Evolutionary conservation across 352 stramenopile species (phyloP).

Genomic region (Pythium biforme): DNA sequence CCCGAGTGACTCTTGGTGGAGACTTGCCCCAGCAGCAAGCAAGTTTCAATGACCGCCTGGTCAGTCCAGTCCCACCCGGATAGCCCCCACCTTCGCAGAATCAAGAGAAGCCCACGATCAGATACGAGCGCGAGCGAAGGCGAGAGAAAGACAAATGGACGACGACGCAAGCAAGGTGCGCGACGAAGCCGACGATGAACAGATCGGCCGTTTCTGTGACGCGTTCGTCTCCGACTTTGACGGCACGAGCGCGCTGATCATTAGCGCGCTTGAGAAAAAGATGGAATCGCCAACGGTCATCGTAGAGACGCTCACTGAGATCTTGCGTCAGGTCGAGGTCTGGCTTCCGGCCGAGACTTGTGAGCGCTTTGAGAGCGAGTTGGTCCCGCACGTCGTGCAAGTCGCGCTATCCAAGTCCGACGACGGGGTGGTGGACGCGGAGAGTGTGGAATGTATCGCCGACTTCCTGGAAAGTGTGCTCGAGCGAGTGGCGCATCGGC

Average conservation of each 20-base stretch:
- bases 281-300: constrained; percentile 9
- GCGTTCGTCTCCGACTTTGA: constrained; percentile 59
- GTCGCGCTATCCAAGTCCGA: constrained; percentile 34
- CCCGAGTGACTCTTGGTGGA: constrained; percentile 2
- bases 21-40: background rate
- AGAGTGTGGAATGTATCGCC: constrained; percentile 34
- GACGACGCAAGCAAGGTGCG: background rate
- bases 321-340: constrained; percentile 21
- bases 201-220: constrained; percentile 26
- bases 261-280: constrained; percentile 43
- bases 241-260: constrained; percentile 38
- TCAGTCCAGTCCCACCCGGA: background rate
- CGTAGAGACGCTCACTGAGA: constrained; percentile 5
- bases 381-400: constrained; percentile 60
- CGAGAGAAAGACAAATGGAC: constrained; percentile 5
- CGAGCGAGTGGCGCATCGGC: constrained; percentile 21
- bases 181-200: constrained; percentile 10
- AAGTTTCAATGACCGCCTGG: background rate
- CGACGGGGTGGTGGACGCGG: constrained; percentile 28
- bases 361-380: constrained; percentile 47
- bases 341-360: constrained; percentile 28
- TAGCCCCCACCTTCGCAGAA: background rate
- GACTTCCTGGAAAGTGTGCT: constrained; percentile 57
- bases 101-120: background rate
- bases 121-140: background rate